Conservation (phyloP, 2,329 filamentous ascomycete genomes). For the Alternaria panax region DNA sequence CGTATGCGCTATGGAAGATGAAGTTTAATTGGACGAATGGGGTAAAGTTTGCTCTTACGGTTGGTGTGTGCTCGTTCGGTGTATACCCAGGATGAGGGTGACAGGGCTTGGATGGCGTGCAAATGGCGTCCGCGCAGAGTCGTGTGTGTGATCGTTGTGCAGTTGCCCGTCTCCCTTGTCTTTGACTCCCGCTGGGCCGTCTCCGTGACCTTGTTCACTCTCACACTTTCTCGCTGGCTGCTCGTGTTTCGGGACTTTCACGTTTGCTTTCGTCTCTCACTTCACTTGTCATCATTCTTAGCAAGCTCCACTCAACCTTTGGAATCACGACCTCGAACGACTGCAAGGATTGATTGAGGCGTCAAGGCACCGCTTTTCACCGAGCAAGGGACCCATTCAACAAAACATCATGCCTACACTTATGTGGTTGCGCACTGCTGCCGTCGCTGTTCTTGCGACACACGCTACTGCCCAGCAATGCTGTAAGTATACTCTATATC, state of each 20-base stretch:
- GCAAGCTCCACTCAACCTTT: conserved; percentile 2
- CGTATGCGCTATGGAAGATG: background rate
- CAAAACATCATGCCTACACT: conserved; percentile 23
- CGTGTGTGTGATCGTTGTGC: conserved; percentile 16
- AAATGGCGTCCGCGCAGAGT: conserved; percentile 7
- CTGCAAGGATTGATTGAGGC: conserved; percentile 6
- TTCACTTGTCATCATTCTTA: conserved; percentile 8
- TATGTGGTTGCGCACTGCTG: conserved; percentile 30
- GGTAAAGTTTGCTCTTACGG: conserved; percentile 6
- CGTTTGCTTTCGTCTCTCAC: conserved; percentile 6
- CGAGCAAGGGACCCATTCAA: conserved; percentile 12
- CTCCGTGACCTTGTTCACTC: background rate
- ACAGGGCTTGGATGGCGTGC: conserved; percentile 13
- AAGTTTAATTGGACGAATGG: conserved; percentile 9
- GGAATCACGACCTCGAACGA: conserved; percentile 11
- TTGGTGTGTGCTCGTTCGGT: conserved; percentile 3
- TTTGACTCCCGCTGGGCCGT: background rate
- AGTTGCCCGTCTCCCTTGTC: conserved; percentile 3
- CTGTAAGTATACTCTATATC: conserved; percentile 30
- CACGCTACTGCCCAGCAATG: conserved; percentile 37
- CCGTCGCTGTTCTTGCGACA: conserved; percentile 22
- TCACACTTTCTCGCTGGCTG: background rate
- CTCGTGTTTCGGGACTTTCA: background rate
- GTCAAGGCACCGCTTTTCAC: conserved; percentile 2
- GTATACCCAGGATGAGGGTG: background rate